Base-by-base conservation (phyloP, 2,329 filamentous ascomycete genomes). In the Chrysosporium queenslandicum region DNA sequence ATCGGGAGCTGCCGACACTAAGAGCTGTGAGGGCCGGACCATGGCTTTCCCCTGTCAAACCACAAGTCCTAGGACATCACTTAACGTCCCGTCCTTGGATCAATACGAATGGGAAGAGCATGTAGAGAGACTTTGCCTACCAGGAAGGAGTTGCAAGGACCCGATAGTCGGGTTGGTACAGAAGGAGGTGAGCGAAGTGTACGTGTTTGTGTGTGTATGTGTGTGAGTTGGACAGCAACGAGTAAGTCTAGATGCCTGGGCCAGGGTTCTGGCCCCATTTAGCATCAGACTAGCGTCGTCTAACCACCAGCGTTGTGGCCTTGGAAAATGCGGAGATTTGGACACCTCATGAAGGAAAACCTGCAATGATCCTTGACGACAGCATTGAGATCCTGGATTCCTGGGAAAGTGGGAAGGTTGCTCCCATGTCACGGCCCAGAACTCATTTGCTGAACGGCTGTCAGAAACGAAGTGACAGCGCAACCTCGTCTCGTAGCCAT, bases 391-490 rank as follows among this genome's bases (percentile, higher is more conserved):
- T 27, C n/a, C n/a, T n/a, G n/a, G n/a, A n/a, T n/a, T n/a, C n/a
- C 27, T 18, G n/a, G 41, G 41, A 45, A 45, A 45, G 25, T 45
- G 30, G 41, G 41, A 45, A 45, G 25, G 25, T 45, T 45, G 41
- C 9, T 32, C 40, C 41, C 25, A 45, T 20, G 3, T 29, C 27
- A 29, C 18, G 40, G 21, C 40, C 25, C 27, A 45, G 41, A 45
- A 45, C 41, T 32, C 21, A 27, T 30, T 45, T 9, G 4, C 27
- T n/a, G 9, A 18, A 39, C 9, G 18, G 37, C 18, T 7, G 36
- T 39, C 11, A 3, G n/a, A n/a, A n/a, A n/a, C n/a, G n/a, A n/a
- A n/a, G n/a, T n/a, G n/a, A n/a, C n/a, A n/a, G n/a, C n/a, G n/a
- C n/a, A n/a, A n/a, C n/a, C n/a, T n/a, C n/a, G n/a, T n/a, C n/a